Evolutionary conservation across 1,139 yeast species (phyloP).

Genomic region (Diutina sp.): DNA sequence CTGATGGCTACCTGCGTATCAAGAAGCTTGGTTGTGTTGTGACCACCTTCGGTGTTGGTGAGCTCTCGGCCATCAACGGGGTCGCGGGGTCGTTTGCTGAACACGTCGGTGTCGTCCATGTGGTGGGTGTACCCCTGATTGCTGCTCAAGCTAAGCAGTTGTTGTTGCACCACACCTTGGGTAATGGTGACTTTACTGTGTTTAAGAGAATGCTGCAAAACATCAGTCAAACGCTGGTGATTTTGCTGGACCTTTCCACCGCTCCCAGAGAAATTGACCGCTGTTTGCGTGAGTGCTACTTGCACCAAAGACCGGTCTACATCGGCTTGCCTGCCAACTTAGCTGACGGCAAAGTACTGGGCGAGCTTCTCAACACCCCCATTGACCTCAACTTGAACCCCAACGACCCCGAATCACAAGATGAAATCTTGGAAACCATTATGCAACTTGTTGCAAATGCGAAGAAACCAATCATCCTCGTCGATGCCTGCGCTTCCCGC

Average conservation of each 20-base stretch:
- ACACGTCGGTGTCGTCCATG: slow-evolving; percentile 42
- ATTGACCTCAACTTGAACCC: slow-evolving; percentile 48
- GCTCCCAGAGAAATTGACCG: slow-evolving; percentile 66
- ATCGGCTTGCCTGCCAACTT: slow-evolving; percentile 75
- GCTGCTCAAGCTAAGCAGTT: slow-evolving; percentile 50
- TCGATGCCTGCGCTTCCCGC: slow-evolving; percentile 81
- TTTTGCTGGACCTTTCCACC: slow-evolving; percentile 44
- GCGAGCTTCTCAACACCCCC: slow-evolving; percentile 43
- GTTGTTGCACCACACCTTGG: slow-evolving; percentile 51
- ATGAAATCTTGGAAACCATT: slow-evolving; percentile 53
- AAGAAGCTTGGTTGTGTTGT: slow-evolving; percentile 43
- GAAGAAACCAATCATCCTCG: slow-evolving; percentile 59
- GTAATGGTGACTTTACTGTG: slow-evolving; percentile 57
- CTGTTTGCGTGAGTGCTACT: slow-evolving; percentile 59
- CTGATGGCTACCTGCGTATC: slow-evolving; percentile 60
- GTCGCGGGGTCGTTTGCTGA: slow-evolving; percentile 50
- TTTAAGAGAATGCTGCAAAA: slow-evolving; percentile 48
- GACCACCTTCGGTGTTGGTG: slow-evolving; percentile 64
- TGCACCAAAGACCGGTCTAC: slow-evolving; percentile 73
- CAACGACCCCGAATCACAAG: slow-evolving; percentile 60
- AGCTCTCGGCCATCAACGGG: slow-evolving; percentile 44
- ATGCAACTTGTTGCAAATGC: slow-evolving; percentile 41
- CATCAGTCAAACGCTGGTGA: slow-evolving; percentile 54
- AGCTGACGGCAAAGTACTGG: slow-evolving; percentile 52
- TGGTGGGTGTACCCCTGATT: slow-evolving; percentile 47